A percentile compares a stretch with the other conserved stretches of the same genome.
Evolutionary conservation across 768 basidiomycete genomes (phyloP).

Genomic region (Amanita polypyramis): DNA sequence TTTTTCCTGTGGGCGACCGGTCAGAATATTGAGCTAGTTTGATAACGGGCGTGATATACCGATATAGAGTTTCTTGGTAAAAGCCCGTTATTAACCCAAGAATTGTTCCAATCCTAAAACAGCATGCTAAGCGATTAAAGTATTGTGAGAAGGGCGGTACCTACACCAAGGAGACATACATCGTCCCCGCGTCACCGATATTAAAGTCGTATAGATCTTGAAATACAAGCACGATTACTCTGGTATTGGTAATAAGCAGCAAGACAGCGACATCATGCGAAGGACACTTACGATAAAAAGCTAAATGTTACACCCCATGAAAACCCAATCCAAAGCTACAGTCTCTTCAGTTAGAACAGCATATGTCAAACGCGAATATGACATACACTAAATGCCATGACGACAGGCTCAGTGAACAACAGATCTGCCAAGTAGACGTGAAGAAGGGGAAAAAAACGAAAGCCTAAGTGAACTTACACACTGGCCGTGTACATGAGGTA

Average conservation of each 20-base stretch:
- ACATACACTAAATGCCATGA: slow-evolving; percentile 61
- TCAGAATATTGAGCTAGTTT: too few relatives aligned
- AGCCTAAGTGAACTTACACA: slow-evolving; percentile 41
- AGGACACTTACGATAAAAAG: slow-evolving; percentile 13
- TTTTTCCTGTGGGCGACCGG: too few relatives aligned
- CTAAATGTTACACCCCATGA: slow-evolving; percentile 70
- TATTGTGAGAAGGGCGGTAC: background rate
- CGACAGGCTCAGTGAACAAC: slow-evolving; percentile 63
- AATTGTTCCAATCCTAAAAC: slow-evolving; percentile 45
- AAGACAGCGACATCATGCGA: slow-evolving; percentile 36
- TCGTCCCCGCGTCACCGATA: slow-evolving; percentile 45
- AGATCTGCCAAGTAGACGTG: slow-evolving; percentile 49
- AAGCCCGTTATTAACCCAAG: slow-evolving; percentile 36
- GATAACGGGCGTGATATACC: too few relatives aligned
- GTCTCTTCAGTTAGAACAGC: background rate
- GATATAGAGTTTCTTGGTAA: slow-evolving; percentile 40
- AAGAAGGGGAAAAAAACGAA: background rate
- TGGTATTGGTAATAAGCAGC: slow-evolving; percentile 12
- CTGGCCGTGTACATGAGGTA: slow-evolving; percentile 59
- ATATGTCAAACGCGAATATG: slow-evolving; percentile 12
- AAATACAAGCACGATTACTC: slow-evolving; percentile 51
- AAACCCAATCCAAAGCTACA: slow-evolving; percentile 64
- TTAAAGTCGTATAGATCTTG: slow-evolving; percentile 46
- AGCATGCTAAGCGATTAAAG: too few relatives aligned
- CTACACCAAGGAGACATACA: slow-evolving; percentile 48